Percentiles rank a stretch among this genome's conserved stretches.
These are phyloP conservation scores for Hanseniaspora occidentalis DNA, from an alignment of 805 yeast species.

Conservation along the genomic window DNA sequence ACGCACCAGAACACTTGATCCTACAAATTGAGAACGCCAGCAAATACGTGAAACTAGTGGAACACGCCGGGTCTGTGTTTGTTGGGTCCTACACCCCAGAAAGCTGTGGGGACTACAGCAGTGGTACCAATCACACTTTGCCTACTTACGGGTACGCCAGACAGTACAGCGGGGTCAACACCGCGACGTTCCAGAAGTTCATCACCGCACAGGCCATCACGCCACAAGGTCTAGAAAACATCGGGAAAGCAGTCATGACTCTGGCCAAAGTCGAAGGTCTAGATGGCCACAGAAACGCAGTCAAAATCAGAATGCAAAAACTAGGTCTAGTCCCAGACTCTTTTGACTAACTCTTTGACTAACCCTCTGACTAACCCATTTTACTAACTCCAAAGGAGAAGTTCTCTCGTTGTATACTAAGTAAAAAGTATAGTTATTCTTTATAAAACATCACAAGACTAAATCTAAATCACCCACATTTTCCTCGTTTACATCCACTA, in stretches of 20 bases:
- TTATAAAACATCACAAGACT: not conserved
- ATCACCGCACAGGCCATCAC: constrained; percentile 89
- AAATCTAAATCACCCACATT: not conserved
- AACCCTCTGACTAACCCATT: too few relatives aligned
- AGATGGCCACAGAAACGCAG: constrained; percentile 96
- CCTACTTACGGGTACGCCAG: constrained; percentile 98
- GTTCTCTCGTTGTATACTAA: not conserved
- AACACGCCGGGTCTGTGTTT: constrained; percentile 92
- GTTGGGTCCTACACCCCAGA: constrained; percentile 97
- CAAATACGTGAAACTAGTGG: constrained; percentile 55
- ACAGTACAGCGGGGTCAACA: constrained; percentile 95
- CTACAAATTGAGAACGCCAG: constrained; percentile 77
- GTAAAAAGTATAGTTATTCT: not conserved
- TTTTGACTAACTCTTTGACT: too few relatives aligned
- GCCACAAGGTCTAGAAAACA: constrained; percentile 69
- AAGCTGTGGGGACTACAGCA: constrained; percentile 95
- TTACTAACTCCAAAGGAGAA: too few relatives aligned
- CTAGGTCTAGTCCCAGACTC: constrained; percentile 39
- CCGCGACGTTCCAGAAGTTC: constrained; percentile 89
- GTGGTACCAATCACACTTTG: constrained; percentile 96
- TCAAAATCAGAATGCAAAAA: constrained; percentile 83
- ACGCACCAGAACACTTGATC: constrained; percentile 97
- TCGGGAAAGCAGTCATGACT: constrained; percentile 94
- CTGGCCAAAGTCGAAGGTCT: constrained; percentile 94
- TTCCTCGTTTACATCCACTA: too few relatives aligned